Evolutionary conservation across 306 rosid species (phyloP).

Genomic region (Elaeagnus macrophylla): DNA sequence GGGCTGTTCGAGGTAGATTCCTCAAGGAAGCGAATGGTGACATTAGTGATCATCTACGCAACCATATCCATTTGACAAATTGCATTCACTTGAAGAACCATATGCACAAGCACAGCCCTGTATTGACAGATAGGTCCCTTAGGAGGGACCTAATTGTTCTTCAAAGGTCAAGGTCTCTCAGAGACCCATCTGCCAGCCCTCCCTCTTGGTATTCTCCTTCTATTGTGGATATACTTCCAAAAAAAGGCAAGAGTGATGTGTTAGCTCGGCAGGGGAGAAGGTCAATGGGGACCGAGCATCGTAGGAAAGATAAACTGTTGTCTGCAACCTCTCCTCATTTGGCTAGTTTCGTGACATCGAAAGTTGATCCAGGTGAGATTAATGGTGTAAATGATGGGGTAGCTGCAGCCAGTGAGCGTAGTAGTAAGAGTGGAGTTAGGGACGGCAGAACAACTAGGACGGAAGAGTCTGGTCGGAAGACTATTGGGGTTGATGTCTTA

Average conservation of each 20-base stretch:
- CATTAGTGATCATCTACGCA: conserved; percentile 86
- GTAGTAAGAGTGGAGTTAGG: conserved; percentile 54
- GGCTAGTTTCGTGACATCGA: conserved; percentile 46
- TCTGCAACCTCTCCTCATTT: conserved; percentile 66
- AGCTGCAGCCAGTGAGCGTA: conserved; percentile 39
- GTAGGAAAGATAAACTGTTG: conserved; percentile 56
- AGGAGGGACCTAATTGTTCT: conserved; percentile 89
- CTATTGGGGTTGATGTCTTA: conserved; percentile 47
- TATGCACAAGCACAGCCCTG: conserved; percentile 96
- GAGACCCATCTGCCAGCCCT: conserved; percentile 99
- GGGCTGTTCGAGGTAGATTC: conserved; percentile 77
- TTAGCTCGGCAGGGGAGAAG: conserved; percentile 60
- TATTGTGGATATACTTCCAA: conserved; percentile 58
- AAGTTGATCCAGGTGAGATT: conserved; percentile 63
- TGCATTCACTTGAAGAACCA: conserved; percentile 99
- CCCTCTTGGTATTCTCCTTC: conserved; percentile 89
- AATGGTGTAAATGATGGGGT: conserved; percentile 37
- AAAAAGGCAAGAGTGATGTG: conserved; percentile 51
- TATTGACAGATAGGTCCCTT: conserved; percentile 75
- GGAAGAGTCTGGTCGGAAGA: conserved; percentile 63
- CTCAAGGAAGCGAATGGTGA: conserved; percentile 98
- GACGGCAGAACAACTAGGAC: conserved; percentile 57
- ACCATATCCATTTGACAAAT: conserved; percentile 93
- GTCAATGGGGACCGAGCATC: conserved; percentile 57
- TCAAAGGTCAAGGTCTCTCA: conserved; percentile 78